Evolutionary conservation across 495 filamentous ascomycete genomes (phyloP).

Genomic region (Ramalina intermedia): DNA sequence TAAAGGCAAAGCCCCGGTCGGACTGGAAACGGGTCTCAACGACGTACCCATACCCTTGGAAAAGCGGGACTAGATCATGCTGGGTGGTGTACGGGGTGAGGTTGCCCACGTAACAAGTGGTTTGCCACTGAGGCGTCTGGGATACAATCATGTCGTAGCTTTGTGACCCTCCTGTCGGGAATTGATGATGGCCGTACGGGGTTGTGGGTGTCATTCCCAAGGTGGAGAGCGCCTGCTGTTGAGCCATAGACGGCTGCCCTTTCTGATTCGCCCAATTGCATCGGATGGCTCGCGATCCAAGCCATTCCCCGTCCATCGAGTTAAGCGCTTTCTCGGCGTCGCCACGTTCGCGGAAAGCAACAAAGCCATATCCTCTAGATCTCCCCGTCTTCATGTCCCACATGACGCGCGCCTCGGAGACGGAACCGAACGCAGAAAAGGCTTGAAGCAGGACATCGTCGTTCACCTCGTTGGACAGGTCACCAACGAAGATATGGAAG

Average conservation of each 20-base stretch:
- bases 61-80: slow-evolving; percentile 86
- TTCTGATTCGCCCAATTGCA: slow-evolving; percentile 99
- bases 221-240: slow-evolving; percentile 90
- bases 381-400: slow-evolving; percentile 99
- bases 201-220: slow-evolving; percentile 99
- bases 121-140: slow-evolving; percentile 98
- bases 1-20: slow-evolving; percentile 93
- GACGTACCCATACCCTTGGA: slow-evolving; percentile 97
- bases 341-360: slow-evolving; percentile 85
- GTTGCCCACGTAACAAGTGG: slow-evolving; percentile 96
- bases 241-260: slow-evolving; percentile 93
- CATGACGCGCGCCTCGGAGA: slow-evolving; percentile 99
- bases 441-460: slow-evolving; percentile 90
- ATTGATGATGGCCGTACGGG: slow-evolving; percentile 92
- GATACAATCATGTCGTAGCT: slow-evolving; percentile 96
- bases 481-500: slow-evolving; percentile 98
- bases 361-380: slow-evolving; percentile 94
- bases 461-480: slow-evolving; percentile 97
- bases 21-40: slow-evolving; percentile 96
- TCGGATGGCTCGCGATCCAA: slow-evolving; percentile 93
- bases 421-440: slow-evolving; percentile 89
- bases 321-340: slow-evolving; percentile 94
- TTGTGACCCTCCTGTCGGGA: slow-evolving; percentile 78
- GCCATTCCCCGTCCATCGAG: slow-evolving; percentile 99
- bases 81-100: slow-evolving; percentile 95